Conservation (phyloP, 139 green algal genomes). For the Chlamydomonas incerta region DNA sequence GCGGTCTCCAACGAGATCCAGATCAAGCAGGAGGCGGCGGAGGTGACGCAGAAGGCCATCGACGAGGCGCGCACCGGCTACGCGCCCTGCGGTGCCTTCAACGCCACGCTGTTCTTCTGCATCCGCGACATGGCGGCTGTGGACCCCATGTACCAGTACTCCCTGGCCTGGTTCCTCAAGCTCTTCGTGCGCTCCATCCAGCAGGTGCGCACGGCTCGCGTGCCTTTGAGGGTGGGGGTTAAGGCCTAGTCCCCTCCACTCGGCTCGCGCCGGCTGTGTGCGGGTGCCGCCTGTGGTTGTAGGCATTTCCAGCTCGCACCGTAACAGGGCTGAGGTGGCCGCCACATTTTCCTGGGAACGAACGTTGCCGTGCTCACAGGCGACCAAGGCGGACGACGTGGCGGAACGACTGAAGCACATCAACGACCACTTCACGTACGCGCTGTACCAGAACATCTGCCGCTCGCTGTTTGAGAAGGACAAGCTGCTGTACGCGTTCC, state of each 20-base stretch:
- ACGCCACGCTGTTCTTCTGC: slow-evolving; percentile 82
- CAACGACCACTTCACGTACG: slow-evolving; percentile 82
- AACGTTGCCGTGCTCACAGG: too few species aligned
- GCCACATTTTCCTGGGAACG: too few species aligned
- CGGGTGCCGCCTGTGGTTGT: too few species aligned
- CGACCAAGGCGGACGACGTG: slow-evolving; percentile 52
- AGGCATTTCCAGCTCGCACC: too few species aligned
- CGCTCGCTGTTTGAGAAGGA: slow-evolving; percentile 86
- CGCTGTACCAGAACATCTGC: slow-evolving; percentile 63
- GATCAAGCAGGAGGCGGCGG: slow-evolving; percentile 70
- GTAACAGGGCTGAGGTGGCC: too few species aligned
- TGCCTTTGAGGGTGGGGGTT: too few species aligned
- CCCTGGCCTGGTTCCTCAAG: slow-evolving; percentile 45
- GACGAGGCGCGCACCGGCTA: slow-evolving; percentile 67
- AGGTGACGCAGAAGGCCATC: slow-evolving; percentile 72
- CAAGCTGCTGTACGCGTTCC: slow-evolving; percentile 85
- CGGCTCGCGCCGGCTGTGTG: too few species aligned
- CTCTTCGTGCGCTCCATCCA: slow-evolving; percentile 39
- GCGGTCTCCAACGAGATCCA: slow-evolving; percentile 75
- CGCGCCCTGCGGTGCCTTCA: slow-evolving; percentile 71
- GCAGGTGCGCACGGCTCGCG: background rate
- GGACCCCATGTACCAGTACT: slow-evolving; percentile 85
- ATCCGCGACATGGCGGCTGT: slow-evolving; percentile 70
- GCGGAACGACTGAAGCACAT: slow-evolving; percentile 65
- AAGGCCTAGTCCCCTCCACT: too few species aligned